Evolutionary conservation across 768 basidiomycete genomes (phyloP), one percentile per base, ranked within the genome.

Genomic region (Lactifluus pinguis): DNA sequence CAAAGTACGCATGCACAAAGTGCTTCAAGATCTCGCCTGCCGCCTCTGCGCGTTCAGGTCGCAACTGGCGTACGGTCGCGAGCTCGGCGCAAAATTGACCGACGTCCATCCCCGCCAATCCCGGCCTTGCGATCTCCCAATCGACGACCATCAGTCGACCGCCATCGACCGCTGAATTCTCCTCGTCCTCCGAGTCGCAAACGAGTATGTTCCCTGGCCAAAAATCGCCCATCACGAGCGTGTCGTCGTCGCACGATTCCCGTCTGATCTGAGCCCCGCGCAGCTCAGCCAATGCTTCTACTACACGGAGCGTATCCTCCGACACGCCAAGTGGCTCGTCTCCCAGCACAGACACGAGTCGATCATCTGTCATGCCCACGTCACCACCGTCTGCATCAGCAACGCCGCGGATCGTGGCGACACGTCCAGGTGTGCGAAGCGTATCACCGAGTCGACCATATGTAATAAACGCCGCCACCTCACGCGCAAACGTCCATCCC

Each of bases 171-270:
- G 32, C 32, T 34, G 32, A 34, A 34, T 32, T 10, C 0, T 25
- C 44, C 19, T n/a, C 15, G 0, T 17, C 21, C 25, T 39, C 52
- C 3, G 9, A 19, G 1, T 71, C 76, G 38, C 38, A 38, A 25
- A 86, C 65, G 62, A 86, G 73, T 49, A 87, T 64, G 66, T 88
- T 87, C 0, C 85, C 86, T 1, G 86, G 80, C 85, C 86, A 88
- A 65, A 87, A 83, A 69, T 88, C 87, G 0, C 87, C 86, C 81
- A 82, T 82, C n/a, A 71, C 73, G 60, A 72, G 50, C 11, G 72
- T 25, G 9, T 54, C 66, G 50, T 75, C 74, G 39, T 75, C 74
- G 39, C 67, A 59, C 32, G 68, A 68, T 29, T 68, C 68, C 29
- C 60, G 49, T 25, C 25, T 25, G 38, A 80, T 76, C n/a, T 63